Evolutionary conservation across 2,329 filamentous ascomycete genomes (phyloP).

Genomic region (Xylaria sp.): DNA sequence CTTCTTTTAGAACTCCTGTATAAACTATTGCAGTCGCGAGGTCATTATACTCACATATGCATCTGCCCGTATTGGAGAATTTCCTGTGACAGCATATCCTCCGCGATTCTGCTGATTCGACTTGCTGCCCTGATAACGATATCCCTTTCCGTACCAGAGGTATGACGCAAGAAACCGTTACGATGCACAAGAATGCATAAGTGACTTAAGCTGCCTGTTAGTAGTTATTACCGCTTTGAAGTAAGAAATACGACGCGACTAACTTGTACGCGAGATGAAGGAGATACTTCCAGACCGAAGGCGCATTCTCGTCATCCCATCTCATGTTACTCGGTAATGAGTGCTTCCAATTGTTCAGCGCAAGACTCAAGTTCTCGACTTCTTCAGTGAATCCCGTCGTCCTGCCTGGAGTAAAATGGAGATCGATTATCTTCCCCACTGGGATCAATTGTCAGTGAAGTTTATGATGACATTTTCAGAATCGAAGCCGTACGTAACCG

Average conservation of each 20-base stretch:
- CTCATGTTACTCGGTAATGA: not conserved
- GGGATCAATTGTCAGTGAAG: not conserved
- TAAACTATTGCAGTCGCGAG: no score
- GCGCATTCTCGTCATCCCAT: not conserved
- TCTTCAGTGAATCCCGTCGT: not conserved
- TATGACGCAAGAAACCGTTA: not conserved
- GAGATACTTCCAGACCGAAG: slow-evolving; percentile 1
- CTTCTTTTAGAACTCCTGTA: not conserved
- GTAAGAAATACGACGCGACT: not conserved
- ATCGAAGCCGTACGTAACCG: not conserved
- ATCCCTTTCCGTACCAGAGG: not conserved
- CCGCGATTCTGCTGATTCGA: slow-evolving; percentile 4
- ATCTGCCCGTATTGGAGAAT: not conserved
- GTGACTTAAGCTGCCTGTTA: not conserved
- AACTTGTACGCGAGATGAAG: not conserved
- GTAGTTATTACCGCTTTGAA: not conserved
- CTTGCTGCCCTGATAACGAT: slow-evolving; percentile 2
- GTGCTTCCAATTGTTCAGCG: not conserved
- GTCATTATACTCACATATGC: not conserved
- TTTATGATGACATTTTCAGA: not conserved
- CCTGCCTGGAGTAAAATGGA: slow-evolving; percentile 3
- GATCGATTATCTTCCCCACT: slow-evolving; percentile 7
- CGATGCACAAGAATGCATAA: slow-evolving; percentile 1
- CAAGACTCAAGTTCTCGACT: slow-evolving; percentile 1
- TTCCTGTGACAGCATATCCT: not conserved